Percentiles rank a stretch among this genome's conserved stretches.
Conservation (phyloP, 2,329 filamentous ascomycete species). For the Fusarium secorum region DNA sequence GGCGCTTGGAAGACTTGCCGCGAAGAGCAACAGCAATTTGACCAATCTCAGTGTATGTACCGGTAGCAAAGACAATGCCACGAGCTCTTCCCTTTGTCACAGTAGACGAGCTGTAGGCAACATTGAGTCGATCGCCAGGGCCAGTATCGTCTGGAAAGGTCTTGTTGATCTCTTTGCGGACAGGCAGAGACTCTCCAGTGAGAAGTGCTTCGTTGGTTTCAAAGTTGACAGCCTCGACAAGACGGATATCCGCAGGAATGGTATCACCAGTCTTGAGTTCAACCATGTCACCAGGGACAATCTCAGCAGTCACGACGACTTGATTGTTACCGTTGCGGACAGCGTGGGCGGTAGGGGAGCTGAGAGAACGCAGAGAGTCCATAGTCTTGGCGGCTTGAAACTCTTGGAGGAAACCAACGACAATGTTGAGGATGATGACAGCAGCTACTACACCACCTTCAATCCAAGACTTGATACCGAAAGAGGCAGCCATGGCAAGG, state of each 20-base stretch:
- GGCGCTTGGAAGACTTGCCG: constrained; percentile 46
- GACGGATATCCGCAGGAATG: constrained; percentile 66
- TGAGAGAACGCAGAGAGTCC: constrained; percentile 56
- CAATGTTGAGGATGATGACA: constrained; percentile 65
- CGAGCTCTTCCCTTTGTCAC: constrained; percentile 68
- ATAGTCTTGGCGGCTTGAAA: constrained; percentile 59
- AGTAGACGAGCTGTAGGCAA: constrained; percentile 69
- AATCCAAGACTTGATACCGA: constrained; percentile 66
- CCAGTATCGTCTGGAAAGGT: constrained; percentile 54
- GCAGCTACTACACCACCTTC: constrained; percentile 66
- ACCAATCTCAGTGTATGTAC: constrained; percentile 69
- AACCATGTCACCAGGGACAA: constrained; percentile 67
- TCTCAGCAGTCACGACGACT: constrained; percentile 50
- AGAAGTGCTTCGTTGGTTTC: constrained; percentile 73
- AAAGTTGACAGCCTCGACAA: constrained; percentile 68
- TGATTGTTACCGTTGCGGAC: constrained; percentile 53
- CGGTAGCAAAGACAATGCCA: constrained; percentile 68
- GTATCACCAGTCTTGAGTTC: constrained; percentile 64
- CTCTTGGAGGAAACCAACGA: constrained; percentile 59
- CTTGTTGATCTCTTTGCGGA: constrained; percentile 59
- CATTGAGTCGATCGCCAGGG: constrained; percentile 67
- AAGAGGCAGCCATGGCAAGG: constrained; percentile 65
- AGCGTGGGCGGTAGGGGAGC: constrained; percentile 54
- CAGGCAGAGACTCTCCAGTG: constrained; percentile 70
- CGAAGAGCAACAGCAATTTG: constrained; percentile 62